Base-by-base conservation (phyloP, 2,329 filamentous ascomycete genomes). In the Hysterium pulicare region DNA sequence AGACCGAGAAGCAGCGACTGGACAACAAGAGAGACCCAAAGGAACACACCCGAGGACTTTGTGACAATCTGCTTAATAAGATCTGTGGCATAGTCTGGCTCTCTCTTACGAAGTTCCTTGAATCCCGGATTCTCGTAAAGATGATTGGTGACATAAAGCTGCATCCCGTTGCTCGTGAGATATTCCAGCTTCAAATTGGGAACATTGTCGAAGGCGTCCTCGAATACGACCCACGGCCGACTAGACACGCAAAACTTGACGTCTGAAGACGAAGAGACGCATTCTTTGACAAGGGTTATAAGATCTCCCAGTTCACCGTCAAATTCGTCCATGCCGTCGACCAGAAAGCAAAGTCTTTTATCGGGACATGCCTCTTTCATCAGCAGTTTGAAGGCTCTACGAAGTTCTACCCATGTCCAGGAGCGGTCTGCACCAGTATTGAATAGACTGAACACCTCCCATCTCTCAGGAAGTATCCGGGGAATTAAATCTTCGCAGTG, bases 1-100 rank as follows among this genome's bases (percentile, higher is more conserved):
- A 56, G 31, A 15, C 48, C 48, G 7, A 38, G 40, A 13, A 56
- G 38, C 2, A 60, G 41, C 5, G 53, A 52, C 3, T 38, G 36
- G 1, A 59, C 41, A 22, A 54, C 57, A 10, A 60, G 46, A 9
- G 22, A 16, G 5, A 53, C 51, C 57, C 56, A 59, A 1, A 60
- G 42, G 33, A 59, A 60, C 2, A 60, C 57, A 3, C 56, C 49
- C n/a, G 50, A 31, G 2, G 54, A 31, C 40, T 30, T 50, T 26
- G 22, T 16, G n/a, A 43, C 40, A 19, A 40, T 42, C n/a, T n/a
- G n/a, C 13, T 28, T 13, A 13, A 28, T 13, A 8, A 28, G 24
- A 8, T 28, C 7, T 28, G 7, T 13, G 13, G 24, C 24, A 28
- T 28, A 28, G 7, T 7, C 13, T 13, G 24, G 24, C 13, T 28